phyloP scores from a whole-genome alignment of 345 rosid species.

The Rhizophora apiculata region DNA sequence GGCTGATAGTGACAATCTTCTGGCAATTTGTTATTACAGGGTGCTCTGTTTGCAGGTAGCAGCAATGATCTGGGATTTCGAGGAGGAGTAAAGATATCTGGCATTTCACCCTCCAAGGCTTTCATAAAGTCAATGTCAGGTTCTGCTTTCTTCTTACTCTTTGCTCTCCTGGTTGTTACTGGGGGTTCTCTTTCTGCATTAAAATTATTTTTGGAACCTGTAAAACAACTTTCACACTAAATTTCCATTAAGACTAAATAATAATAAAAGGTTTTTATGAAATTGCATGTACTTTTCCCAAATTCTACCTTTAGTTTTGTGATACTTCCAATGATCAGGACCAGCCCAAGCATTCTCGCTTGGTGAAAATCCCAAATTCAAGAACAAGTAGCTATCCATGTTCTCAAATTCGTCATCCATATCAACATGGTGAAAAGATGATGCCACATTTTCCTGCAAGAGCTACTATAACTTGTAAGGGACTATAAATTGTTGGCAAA shows the following conservation, averaged over 20 bases:
- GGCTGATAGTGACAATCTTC: conserved; percentile 99
- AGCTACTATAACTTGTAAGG: conserved; percentile 1
- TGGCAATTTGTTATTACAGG: conserved; percentile 67
- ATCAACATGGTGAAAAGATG: conserved; percentile 41
- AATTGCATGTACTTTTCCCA: conserved; percentile 13
- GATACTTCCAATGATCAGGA: conserved; percentile 96
- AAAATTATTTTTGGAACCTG: conserved; percentile 49
- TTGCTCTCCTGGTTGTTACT: conserved; percentile 51
- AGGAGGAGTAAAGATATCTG: conserved; percentile 71
- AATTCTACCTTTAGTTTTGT: conserved; percentile 60
- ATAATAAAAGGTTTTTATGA: not conserved
- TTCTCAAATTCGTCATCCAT: conserved; percentile 49
- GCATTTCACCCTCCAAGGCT: conserved; percentile 63
- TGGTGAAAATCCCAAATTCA: conserved; percentile 60
- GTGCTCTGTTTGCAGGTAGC: conserved; percentile 66
- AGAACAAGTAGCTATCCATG: conserved; percentile 62
- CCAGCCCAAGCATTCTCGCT: conserved; percentile 98
- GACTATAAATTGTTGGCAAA: conserved; percentile 12
- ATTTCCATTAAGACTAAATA: conserved; percentile 1
- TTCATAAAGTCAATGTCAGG: conserved; percentile 69
- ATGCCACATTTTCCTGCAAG: conserved; percentile 55
- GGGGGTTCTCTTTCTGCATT: conserved; percentile 43
- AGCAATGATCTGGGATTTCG: conserved; percentile 72
- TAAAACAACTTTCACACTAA: conserved; percentile 16
- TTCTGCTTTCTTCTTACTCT: conserved; percentile 60